Base-by-base conservation (phyloP, 1,284 basidiomycete genomes). In the Sanghuangporus sanghuang region DNA sequence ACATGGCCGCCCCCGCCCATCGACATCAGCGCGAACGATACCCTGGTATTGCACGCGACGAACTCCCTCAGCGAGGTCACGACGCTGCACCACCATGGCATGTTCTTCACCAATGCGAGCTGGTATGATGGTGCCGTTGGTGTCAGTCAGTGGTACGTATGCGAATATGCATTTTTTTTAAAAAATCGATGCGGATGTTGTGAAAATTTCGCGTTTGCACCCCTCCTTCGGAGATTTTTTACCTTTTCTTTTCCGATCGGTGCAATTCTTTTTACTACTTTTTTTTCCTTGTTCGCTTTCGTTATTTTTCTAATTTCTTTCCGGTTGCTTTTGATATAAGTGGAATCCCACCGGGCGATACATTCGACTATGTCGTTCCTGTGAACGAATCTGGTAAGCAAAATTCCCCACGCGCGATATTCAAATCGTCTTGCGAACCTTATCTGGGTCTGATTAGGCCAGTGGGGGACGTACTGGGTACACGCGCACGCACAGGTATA, bases 1-100 rank as follows among this genome's bases (percentile, higher is more conserved):
- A 88, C 91, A 3, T 97, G 95, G 95, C 95, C 95, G 38, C 93
- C 92, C 1, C 94, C 94, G 5, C 85, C 92, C 0, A 76, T 95
- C 65, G 82, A 86, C 57, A 82, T 93, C n/a, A 81, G 81, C 67
- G 82, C 84, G 12, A 84, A 82, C 23, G 93, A 97, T 73, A 83
- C 81, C 0, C 79, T 96, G 40, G 68, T 89, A 32, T 79, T 97
- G 0, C 94, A 97, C 73, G 84, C 86, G 4, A 77, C 77, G 59
- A 96, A 95, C 75, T 84, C 82, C 1, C 76, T 96, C 57, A 84
- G 88, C 56, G 72, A 77, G 27, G 78, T 84, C 1, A 79, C 85
- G 0, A 82, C 88, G 3, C 77, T 94, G 21, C 93, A 96, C 73
- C 88, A 93, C 69, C 93, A 98, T 77, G 95, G 95, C 68, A 93